phyloP scores from a whole-genome alignment of 2,329 filamentous ascomycete genomes.

The Colletotrichum echinochloae region DNA sequence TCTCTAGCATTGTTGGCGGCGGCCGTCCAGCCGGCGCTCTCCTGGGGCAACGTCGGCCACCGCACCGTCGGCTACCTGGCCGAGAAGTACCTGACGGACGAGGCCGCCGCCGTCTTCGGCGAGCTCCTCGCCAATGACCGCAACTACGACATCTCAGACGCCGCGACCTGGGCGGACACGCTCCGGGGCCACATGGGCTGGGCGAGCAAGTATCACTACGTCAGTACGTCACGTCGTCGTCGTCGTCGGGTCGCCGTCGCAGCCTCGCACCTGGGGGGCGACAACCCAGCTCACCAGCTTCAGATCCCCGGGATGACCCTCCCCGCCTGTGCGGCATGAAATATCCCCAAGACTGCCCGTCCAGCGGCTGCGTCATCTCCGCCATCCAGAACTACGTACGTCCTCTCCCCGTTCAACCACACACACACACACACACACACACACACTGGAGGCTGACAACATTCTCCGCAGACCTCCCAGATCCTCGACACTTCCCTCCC shows the following conservation, averaged over 20 bases:
- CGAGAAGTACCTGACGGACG: slow-evolving; percentile 38
- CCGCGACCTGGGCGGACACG: slow-evolving; percentile 41
- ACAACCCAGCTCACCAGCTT: not conserved
- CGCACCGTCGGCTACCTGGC: slow-evolving; percentile 41
- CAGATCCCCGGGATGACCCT: slow-evolving; percentile 38
- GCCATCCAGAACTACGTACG: slow-evolving; percentile 39
- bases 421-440: too few species aligned
- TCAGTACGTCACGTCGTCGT: too few species aligned
- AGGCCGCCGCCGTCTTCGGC: slow-evolving; percentile 34
- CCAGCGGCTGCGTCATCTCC: slow-evolving; percentile 40
- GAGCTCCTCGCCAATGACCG: slow-evolving; percentile 40
- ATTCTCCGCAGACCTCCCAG: slow-evolving; percentile 22
- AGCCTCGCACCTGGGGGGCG: not conserved
- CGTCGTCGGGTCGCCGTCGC: not conserved
- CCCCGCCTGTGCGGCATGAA: slow-evolving; percentile 40
- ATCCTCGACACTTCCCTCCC: slow-evolving; percentile 37
- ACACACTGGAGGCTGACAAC: slow-evolving; percentile 7
- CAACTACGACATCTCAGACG: slow-evolving; percentile 41
- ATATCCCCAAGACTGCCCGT: slow-evolving; percentile 40
- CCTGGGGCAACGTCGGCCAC: slow-evolving; percentile 39
- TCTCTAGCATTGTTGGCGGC: slow-evolving; percentile 11
- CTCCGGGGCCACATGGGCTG: slow-evolving; percentile 40
- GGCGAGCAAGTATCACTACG: slow-evolving; percentile 42
- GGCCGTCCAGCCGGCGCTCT: slow-evolving; percentile 14
- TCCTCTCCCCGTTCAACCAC: too few species aligned